Evolutionary conservation across 2,329 filamentous ascomycete genomes (phyloP), one percentile per base, ranked within the genome.

Genomic region (Penicillium crustosum): DNA sequence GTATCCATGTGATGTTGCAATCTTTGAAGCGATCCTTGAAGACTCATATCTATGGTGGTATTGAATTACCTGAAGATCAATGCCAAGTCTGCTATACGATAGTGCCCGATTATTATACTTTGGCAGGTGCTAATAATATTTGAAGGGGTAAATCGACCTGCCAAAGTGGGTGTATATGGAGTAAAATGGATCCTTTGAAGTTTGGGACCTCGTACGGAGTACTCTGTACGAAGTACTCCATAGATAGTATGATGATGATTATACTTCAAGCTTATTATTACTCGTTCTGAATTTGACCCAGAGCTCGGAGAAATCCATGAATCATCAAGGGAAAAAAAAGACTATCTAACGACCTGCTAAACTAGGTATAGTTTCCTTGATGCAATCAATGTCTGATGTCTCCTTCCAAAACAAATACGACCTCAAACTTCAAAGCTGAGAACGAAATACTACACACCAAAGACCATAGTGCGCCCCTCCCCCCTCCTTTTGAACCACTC

Each of bases 41-140:
- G 29, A 33, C 13, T 6, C 29, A 21, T 9, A 23, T 21, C 8
- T 33, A 33, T 12, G 6, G 31, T 13, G 6, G 31, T 13, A 33
- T 13, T 35, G 29, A n/a, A 48, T 10, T 35, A 33, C 19, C 43
- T 50, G 38, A 55, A 42, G 38, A 55, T 36, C 27, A 35, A 27
- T 33, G 52, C 51, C 51, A 53, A 47, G 51, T 29, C 41, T 33
- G 9, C 25, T 23, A 33, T 35, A 35, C 29, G 39, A 52, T 44
- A 52, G 49, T 44, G 12, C 10, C 38, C 31, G 23, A 29, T 48
- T 53, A 38, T 53, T 53, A 38, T 53, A 38, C n/a, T 48, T 48
- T 27, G 21, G 21, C 15, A 35, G 12, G 13, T 33, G 19, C 44
- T 35, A 48, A 41, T 41, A 42, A 48, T 48, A n/a, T 44, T 31